Evolutionary conservation across 495 filamentous ascomycete genomes (phyloP).

Genomic region (Collariella sp.): DNA sequence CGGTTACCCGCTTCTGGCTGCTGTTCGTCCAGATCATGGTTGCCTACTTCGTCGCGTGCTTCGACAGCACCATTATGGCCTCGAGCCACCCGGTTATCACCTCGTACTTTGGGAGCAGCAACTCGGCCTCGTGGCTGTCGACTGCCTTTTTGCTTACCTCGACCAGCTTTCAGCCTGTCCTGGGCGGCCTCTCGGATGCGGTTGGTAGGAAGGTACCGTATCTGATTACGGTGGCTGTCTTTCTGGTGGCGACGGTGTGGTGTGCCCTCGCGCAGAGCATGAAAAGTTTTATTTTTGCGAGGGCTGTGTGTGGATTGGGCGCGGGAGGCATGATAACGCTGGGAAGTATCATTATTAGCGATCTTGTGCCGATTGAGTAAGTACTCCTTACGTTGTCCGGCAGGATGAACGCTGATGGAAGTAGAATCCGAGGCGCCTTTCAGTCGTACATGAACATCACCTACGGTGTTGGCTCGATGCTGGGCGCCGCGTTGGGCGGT

Average conservation of each 20-base stretch:
- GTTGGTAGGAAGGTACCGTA: conserved; percentile 64
- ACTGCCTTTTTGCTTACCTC: conserved; percentile 71
- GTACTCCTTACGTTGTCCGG: conserved; percentile 4
- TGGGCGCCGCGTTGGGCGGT: conserved; percentile 66
- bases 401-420: not conserved
- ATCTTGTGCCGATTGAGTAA: conserved; percentile 67
- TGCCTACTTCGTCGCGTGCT: conserved; percentile 40
- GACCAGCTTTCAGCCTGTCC: conserved; percentile 64
- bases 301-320: conserved; percentile 65
- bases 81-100: conserved; percentile 77
- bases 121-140: conserved; percentile 72
- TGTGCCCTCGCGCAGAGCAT: conserved; percentile 66
- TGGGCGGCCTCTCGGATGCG: conserved; percentile 63
- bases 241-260: conserved; percentile 60
- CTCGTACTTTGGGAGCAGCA: conserved; percentile 65
- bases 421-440: conserved; percentile 54
- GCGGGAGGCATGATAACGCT: conserved; percentile 67
- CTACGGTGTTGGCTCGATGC: conserved; percentile 51
- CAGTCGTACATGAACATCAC: conserved; percentile 70
- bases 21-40: conserved; percentile 32
- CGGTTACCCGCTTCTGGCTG: conserved; percentile 30
- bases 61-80: conserved; percentile 74
- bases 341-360: conserved; percentile 63
- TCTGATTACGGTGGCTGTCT: conserved; percentile 52
- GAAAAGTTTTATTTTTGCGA: conserved; percentile 60